Conservation (phyloP, 345 rosid species). For the Cardamine resedifolia region DNA sequence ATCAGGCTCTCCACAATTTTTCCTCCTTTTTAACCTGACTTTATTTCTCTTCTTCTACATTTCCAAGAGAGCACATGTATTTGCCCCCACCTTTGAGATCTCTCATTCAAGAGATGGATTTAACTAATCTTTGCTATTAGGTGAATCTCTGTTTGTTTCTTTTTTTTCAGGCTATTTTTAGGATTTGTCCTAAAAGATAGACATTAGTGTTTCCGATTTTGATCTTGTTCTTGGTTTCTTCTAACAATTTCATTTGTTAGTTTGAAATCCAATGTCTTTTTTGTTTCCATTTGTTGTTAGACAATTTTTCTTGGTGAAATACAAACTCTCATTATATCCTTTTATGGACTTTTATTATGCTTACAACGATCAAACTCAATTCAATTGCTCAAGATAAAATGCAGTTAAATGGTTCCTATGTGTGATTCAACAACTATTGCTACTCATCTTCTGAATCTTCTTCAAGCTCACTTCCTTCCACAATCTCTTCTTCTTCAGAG, state of each 20-base stretch:
- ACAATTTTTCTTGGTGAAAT: slow-evolving; percentile 34
- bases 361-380: slow-evolving; percentile 2
- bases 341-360: not conserved
- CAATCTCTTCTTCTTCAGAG: slow-evolving; percentile 62
- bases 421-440: not conserved
- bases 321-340: slow-evolving; percentile 22
- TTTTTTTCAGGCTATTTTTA: slow-evolving; percentile 34
- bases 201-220: slow-evolving; percentile 36
- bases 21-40: slow-evolving; percentile 20
- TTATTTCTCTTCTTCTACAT: slow-evolving; percentile 27
- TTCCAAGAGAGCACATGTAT: slow-evolving; percentile 37
- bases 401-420: not conserved
- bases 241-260: slow-evolving; percentile 38
- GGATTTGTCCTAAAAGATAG: slow-evolving; percentile 36
- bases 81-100: slow-evolving; percentile 23
- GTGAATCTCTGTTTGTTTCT: slow-evolving; percentile 28
- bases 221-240: slow-evolving; percentile 36
- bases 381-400: not conserved
- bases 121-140: slow-evolving; percentile 35
- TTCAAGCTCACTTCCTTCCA: slow-evolving; percentile 45
- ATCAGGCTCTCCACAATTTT: slow-evolving; percentile 35
- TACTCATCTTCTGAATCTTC: slow-evolving; percentile 45
- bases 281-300: slow-evolving; percentile 10
- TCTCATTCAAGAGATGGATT: slow-evolving; percentile 30
- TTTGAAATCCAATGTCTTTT: slow-evolving; percentile 23